Evolutionary conservation across 306 rosid species (phyloP), one percentile per base, ranked within the genome.

Genomic region (Acmispon strigosus): DNA sequence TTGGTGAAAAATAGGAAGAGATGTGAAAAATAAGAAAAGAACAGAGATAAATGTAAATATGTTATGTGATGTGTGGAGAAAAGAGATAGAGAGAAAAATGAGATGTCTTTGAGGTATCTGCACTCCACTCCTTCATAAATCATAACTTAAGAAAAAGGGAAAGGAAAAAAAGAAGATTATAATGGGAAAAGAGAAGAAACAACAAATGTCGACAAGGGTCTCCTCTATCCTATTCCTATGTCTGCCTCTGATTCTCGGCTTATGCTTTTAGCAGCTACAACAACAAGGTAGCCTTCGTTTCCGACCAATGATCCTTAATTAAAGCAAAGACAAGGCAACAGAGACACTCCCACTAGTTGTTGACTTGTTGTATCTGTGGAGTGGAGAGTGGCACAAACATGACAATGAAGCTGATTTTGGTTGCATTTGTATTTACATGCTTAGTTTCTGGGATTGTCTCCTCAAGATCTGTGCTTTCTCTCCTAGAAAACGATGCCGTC

Each of bases 401-500:
- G 64, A 66, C n/a, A 52, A 80, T 79, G 91, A 73, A 74, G 83
- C 83, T 80, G 79, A 9, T 66, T 78, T 54, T 80, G 78, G 8
- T 80, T 1, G 68, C 64, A 8, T 3, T 66, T 74, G 78, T 61
- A 50, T 53, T 74, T 62, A 55, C 73, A 58, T 76, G 60, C 75
- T 76, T 70, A 6, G 62, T 82, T 76, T 80, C 73, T 69, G 87
- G 81, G 76, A 50, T 77, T 47, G 16, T 70, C 43, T 76, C 81
- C 73, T 51, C 34, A 72, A 77, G 79, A 80, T 82, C 87, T 73
- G 69, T 48, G 69, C 78, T 80, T 73, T 80, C 89, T 56, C 66
- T 73, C 52, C 62, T 81, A 6, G 83, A 83, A 48, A 82, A 76
- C 57, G 75, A 57, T 59, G 75, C 29, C 11, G 78, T 55, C 0